Evolutionary conservation across 768 basidiomycete genomes (phyloP), one percentile per base, ranked within the genome.

Genomic region (Tulasnella sp.): DNA sequence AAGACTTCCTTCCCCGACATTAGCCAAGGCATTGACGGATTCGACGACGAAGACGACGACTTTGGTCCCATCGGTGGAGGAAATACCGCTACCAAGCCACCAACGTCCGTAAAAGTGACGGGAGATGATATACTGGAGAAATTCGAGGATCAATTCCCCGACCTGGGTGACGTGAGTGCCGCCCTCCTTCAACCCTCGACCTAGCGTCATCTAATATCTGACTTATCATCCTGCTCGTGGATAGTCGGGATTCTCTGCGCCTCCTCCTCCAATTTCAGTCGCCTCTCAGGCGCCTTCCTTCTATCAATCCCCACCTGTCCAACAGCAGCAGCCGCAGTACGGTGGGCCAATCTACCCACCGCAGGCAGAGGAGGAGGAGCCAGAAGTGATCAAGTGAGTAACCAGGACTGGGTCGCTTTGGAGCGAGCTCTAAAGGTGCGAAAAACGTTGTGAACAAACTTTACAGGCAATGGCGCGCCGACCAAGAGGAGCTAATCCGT

Each of bases 111-210:
- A 69, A 92, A 86, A 77, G 89, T 93, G 44, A 95, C 92, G 0
- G 92, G 91, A 0, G 88, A 92, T 77, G 91, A 93, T 75, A 90
- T 92, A 75, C 85, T 95, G 73, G 90, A 92, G 72, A 87, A 89
- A 79, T 95, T 95, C 75, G 89, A 94, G 80, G 89, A 81, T 78
- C 87, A 92, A 72, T 95, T 94, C 79, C 93, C 93, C 0, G 93
- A 90, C 68, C 85, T 95, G 74, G 88, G 89, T 67, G 67, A 72
- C 69, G 76, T 76, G 68, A 52, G 75, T 40, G 67, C 73, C 44
- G 11, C 22, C 40, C 19, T 66, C 32, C 3, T 29, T 9, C 64
- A 66, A 40, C 14, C 17, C 32, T 8, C 16, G 22, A 63, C 69
- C 80, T 85, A 72, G 80, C 81, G 36, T 16, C 39, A 68, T n/a